phyloP scores from a whole-genome alignment of 2,329 filamentous ascomycete species.

The Phyllosticta capitalensis region DNA sequence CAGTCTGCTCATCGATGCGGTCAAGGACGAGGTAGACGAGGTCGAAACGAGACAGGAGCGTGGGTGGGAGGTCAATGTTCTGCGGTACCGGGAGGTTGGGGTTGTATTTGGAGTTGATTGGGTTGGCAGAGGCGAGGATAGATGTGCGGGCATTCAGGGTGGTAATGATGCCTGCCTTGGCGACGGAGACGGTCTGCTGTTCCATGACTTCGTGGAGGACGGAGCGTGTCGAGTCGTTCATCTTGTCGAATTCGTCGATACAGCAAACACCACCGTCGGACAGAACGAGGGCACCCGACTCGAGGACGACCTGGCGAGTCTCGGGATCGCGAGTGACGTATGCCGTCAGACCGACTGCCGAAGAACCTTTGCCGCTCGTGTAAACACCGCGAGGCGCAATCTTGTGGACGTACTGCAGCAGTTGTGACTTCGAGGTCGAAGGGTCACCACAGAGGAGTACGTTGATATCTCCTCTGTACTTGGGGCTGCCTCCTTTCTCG shows the following conservation, averaged over 20 bases:
- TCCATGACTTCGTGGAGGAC: conserved; percentile 76
- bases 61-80: conserved; percentile 95
- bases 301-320: conserved; percentile 62
- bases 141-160: conserved; percentile 92
- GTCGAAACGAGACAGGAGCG: conserved; percentile 90
- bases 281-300: conserved; percentile 63
- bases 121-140: conserved; percentile 93
- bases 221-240: conserved; percentile 64
- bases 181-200: conserved; percentile 69
- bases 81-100: conserved; percentile 90
- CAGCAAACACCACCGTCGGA: conserved; percentile 69
- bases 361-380: conserved; percentile 67
- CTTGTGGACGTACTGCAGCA: conserved; percentile 91
- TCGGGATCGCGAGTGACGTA: conserved; percentile 68
- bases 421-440: conserved; percentile 90
- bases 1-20: conserved; percentile 79
- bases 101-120: conserved; percentile 97
- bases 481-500: conserved; percentile 88
- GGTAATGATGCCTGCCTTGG: conserved; percentile 69
- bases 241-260: conserved; percentile 74
- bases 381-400: conserved; percentile 85
- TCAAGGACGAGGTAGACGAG: conserved; percentile 95
- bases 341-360: conserved; percentile 67
- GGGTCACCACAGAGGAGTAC: conserved; percentile 93
- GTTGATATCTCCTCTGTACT: conserved; percentile 96